Evolutionary conservation across 1,284 basidiomycete genomes (phyloP).

Genomic region (Termitomyces sp.): DNA sequence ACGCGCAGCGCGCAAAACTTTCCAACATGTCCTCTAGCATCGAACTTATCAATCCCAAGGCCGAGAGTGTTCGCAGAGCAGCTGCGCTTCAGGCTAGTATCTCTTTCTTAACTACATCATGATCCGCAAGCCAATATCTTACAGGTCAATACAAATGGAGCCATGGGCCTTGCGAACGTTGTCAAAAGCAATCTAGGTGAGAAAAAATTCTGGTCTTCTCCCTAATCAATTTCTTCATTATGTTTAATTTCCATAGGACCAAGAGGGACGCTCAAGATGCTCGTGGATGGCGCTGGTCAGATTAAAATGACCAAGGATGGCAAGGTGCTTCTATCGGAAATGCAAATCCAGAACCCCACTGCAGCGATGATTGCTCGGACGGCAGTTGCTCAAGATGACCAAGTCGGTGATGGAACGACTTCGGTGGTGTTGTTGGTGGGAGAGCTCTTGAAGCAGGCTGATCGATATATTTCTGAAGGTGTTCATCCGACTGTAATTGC

Average conservation of each 20-base stretch:
- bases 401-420: constrained; percentile 98
- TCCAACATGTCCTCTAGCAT: constrained; percentile 70
- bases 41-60: constrained; percentile 92
- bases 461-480: constrained; percentile 96
- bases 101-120: constrained; percentile 14
- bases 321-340: constrained; percentile 97
- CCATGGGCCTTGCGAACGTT: constrained; percentile 95
- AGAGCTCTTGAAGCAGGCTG: constrained; percentile 95
- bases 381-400: constrained; percentile 97
- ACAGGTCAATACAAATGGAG: constrained; percentile 86
- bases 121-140: constrained; percentile 8
- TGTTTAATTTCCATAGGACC: constrained; percentile 55
- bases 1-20: constrained; percentile 25
- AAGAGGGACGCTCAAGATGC: constrained; percentile 97
- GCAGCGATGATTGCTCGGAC: constrained; percentile 99
- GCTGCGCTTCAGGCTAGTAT: constrained; percentile 83
- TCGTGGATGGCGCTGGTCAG: constrained; percentile 98
- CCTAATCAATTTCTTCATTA: constrained; percentile 13
- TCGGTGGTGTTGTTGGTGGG: constrained; percentile 97
- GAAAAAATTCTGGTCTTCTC: constrained; percentile 22
- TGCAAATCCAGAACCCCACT: constrained; percentile 99
- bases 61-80: constrained; percentile 89
- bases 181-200: constrained; percentile 95
- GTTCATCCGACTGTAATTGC: constrained; percentile 96
- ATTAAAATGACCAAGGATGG: constrained; percentile 99